These are phyloP conservation scores for Trichoderma gracile DNA, from an alignment of 2,329 filamentous ascomycete species.

Conservation along the genomic window DNA sequence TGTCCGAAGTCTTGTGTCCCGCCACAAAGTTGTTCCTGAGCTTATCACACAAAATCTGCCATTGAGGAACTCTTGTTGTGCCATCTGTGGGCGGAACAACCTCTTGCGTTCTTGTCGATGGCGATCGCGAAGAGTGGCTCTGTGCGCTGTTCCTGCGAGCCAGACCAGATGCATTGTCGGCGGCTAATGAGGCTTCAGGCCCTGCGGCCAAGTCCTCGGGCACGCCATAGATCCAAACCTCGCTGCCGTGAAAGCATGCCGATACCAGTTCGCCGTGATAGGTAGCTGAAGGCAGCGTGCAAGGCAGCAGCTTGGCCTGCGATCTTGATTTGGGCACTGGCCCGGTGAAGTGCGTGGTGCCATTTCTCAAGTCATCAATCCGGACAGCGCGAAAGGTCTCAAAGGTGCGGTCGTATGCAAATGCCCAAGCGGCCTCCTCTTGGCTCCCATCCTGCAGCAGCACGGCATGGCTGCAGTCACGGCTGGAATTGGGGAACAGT, in stretches of 20 bases:
- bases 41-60: conserved; percentile 69
- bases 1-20: conserved; percentile 64
- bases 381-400: conserved; percentile 77
- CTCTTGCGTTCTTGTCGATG: conserved; percentile 37
- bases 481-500: conserved; percentile 77
- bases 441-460: conserved; percentile 62
- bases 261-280: conserved; percentile 70
- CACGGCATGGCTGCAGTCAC: conserved; percentile 75
- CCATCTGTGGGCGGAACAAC: conserved; percentile 33
- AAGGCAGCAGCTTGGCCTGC: conserved; percentile 64
- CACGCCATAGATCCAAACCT: conserved; percentile 78
- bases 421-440: conserved; percentile 72
- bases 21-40: conserved; percentile 69
- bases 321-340: conserved; percentile 57
- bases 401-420: conserved; percentile 74
- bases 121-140: conserved; percentile 36
- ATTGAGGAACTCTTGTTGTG: conserved; percentile 57
- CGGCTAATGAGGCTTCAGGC: conserved; percentile 44
- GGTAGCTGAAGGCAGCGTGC: conserved; percentile 69
- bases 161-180: conserved; percentile 31
- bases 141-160: conserved; percentile 32
- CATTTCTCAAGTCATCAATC: conserved; percentile 72
- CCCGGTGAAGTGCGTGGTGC: conserved; percentile 77
- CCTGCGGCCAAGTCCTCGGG: conserved; percentile 70
- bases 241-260: conserved; percentile 69